Evolutionary conservation across 257 asterid species (phyloP).

Genomic region (Primulina tabacum): DNA sequence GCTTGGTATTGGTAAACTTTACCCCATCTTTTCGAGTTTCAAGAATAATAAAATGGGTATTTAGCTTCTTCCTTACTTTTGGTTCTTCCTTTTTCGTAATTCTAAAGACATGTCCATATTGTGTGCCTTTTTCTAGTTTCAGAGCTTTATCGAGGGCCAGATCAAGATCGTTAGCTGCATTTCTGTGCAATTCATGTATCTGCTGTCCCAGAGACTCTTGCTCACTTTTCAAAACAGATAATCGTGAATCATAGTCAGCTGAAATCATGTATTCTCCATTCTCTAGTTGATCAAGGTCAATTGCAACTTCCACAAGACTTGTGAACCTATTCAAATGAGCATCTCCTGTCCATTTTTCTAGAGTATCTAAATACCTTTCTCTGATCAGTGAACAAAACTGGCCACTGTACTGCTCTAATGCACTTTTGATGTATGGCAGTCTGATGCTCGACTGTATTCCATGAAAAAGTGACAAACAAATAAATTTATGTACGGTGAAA

Average conservation of each 20-base stretch:
- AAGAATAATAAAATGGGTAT: slow-evolving; percentile 77
- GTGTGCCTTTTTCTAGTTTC: slow-evolving; percentile 86
- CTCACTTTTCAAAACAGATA: slow-evolving; percentile 58
- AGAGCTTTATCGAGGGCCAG: slow-evolving; percentile 73
- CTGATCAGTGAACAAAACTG: slow-evolving; percentile 66
- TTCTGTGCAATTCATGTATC: slow-evolving; percentile 71
- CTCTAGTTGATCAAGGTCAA: slow-evolving; percentile 97
- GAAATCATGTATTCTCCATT: slow-evolving; percentile 97
- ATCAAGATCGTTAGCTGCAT: slow-evolving; percentile 82
- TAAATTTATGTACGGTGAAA: slow-evolving; percentile 13
- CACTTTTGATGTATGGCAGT: slow-evolving; percentile 74
- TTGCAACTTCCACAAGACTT: slow-evolving; percentile 92
- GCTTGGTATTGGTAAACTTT: slow-evolving; percentile 86
- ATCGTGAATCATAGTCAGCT: slow-evolving; percentile 69
- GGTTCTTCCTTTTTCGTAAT: slow-evolving; percentile 99
- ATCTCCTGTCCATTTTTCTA: slow-evolving; percentile 72
- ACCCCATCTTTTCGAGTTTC: slow-evolving; percentile 99
- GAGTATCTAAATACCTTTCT: slow-evolving; percentile 67
- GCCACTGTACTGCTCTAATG: slow-evolving; percentile 69
- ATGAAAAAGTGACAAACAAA: slow-evolving; percentile 24
- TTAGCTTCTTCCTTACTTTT: slow-evolving; percentile 87
- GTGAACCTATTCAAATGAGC: slow-evolving; percentile 79
- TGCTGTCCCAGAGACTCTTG: slow-evolving; percentile 73
- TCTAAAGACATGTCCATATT: slow-evolving; percentile 88
- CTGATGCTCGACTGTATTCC: slow-evolving; percentile 81